Conservation (phyloP, 2,329 filamentous ascomycete species). For the Claviceps africana region DNA sequence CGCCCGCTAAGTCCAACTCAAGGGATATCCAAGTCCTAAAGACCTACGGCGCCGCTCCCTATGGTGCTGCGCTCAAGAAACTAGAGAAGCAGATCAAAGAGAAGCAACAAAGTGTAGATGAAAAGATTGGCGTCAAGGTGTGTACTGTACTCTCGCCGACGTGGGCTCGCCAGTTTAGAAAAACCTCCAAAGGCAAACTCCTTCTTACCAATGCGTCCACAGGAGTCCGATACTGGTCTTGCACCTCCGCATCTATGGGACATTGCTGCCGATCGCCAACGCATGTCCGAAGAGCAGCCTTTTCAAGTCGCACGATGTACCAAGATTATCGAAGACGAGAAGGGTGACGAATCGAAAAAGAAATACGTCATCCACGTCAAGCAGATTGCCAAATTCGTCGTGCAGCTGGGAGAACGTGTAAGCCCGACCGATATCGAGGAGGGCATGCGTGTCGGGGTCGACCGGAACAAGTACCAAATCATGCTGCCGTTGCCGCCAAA, state of each 20-base stretch:
- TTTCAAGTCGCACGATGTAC: constrained; percentile 96
- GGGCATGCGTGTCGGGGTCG: constrained; percentile 96
- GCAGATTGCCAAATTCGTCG: constrained; percentile 98
- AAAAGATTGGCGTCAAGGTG: constrained; percentile 89
- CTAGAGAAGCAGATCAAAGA: constrained; percentile 99
- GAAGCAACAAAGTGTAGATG: constrained; percentile 93
- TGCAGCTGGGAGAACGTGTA: constrained; percentile 91
- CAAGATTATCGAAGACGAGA: constrained; percentile 96
- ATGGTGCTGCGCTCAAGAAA: constrained; percentile 86
- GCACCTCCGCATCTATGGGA: constrained; percentile 98
- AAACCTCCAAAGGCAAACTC: background rate
- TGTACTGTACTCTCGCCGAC: background rate
- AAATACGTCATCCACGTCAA: constrained; percentile 99
- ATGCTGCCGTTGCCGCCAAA: constrained; percentile 90
- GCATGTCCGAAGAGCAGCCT: constrained; percentile 96
- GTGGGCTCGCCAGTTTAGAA: background rate
- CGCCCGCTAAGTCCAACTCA: constrained; percentile 13
- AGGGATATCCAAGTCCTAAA: constrained; percentile 99
- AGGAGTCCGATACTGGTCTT: constrained; percentile 97
- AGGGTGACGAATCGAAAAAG: constrained; percentile 85
- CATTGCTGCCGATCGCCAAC: constrained; percentile 90
- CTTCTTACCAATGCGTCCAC: constrained; percentile 10
- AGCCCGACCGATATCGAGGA: constrained; percentile 98
- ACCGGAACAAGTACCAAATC: constrained; percentile 98
- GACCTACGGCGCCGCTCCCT: constrained; percentile 94